Evolutionary conservation across 208 protist genomes (phyloP).

Genomic region (Wallacemonas rigidus): DNA sequence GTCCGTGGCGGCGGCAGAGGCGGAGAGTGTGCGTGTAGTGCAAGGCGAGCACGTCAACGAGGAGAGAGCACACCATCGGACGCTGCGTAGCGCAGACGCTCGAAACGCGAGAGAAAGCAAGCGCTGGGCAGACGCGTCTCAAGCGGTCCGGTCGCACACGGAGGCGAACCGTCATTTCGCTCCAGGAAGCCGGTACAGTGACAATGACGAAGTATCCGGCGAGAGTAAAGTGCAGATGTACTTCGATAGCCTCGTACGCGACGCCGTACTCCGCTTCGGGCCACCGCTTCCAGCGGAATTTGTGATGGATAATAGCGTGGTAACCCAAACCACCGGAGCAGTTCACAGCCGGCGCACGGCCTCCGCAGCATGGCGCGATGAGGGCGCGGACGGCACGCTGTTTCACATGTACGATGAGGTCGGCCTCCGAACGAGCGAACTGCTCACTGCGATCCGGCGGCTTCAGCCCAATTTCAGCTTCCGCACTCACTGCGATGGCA

Average conservation of each 20-base stretch:
- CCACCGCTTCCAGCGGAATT: conserved; percentile 81
- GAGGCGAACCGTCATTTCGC: background rate
- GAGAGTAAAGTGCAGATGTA: conserved; percentile 62
- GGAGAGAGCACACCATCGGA: conserved; percentile 1
- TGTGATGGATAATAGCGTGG: conserved; percentile 50
- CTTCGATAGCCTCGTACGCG: conserved; percentile 69
- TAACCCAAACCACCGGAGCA: conserved; percentile 9
- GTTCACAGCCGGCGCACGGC: background rate
- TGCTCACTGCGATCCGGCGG: conserved; percentile 56
- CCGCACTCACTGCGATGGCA: conserved; percentile 56
- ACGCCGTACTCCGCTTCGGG: conserved; percentile 69
- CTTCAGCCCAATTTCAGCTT: conserved; percentile 65
- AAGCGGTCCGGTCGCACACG: background rate
- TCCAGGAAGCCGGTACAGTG: conserved; percentile 34
- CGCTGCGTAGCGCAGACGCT: too few relatives aligned
- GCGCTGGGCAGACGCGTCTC: background rate
- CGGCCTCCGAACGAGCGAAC: conserved; percentile 46
- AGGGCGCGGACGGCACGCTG: conserved; percentile 36
- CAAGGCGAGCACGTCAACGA: background rate
- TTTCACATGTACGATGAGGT: conserved; percentile 75
- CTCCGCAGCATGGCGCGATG: conserved; percentile 5
- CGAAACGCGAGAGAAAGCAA: background rate
- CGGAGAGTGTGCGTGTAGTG: background rate
- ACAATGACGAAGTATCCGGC: conserved; percentile 52
- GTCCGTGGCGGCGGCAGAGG: background rate